Conservation (phyloP, 768 basidiomycete genomes). For the Lyophyllum atratum region DNA sequence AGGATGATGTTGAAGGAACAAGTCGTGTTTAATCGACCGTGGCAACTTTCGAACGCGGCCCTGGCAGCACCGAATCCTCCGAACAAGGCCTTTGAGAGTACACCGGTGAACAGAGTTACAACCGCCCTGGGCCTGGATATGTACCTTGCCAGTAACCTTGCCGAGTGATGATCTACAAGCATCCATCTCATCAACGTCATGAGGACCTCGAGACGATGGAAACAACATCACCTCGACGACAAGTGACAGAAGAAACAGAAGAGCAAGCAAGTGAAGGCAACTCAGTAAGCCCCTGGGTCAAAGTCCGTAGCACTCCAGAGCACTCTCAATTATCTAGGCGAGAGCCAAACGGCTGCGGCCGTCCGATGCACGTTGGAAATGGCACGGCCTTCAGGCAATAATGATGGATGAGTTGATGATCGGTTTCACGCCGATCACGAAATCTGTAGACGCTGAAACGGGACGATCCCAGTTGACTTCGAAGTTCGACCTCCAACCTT, state of each 20-base stretch:
- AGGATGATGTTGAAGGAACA: conserved; percentile 1
- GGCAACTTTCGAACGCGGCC: conserved; percentile 8
- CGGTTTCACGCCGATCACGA: neutral
- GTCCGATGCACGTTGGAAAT: neutral
- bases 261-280: neutral
- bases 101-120: too few relatives aligned
- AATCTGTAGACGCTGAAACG: too few relatives aligned
- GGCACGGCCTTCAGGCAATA: neutral
- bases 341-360: neutral
- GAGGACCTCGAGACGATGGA: neutral
- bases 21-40: conserved; percentile 6
- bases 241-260: neutral
- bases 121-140: neutral
- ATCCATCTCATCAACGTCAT: neutral
- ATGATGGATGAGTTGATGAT: neutral
- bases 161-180: neutral
- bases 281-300: neutral
- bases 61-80: too few relatives aligned
- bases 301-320: neutral
- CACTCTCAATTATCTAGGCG: neutral
- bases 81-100: too few relatives aligned
- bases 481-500: too few relatives aligned
- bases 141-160: neutral
- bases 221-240: neutral
- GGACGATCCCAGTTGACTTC: too few relatives aligned